A percentile compares a stretch with the other conserved stretches of the same genome.
phyloP scores from a whole-genome alignment of 106 monocot genomes.

The Amphibolis antarctica region DNA sequence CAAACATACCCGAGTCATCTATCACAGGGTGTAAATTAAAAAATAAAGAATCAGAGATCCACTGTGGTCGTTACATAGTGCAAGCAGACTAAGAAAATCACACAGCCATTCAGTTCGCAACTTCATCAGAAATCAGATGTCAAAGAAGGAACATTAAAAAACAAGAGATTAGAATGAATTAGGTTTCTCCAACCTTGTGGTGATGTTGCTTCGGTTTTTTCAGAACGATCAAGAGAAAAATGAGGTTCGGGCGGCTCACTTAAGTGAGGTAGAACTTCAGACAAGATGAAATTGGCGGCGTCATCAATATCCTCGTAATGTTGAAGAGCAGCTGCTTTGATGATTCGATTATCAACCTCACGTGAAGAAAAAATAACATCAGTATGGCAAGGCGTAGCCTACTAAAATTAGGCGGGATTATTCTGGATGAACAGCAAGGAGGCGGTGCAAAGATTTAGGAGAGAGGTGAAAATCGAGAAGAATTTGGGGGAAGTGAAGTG shows the following conservation, averaged over 20 bases:
- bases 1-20: not conserved
- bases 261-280: slow-evolving; percentile 14
- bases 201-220: not conserved
- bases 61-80: too few relatives aligned
- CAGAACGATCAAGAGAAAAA: not conserved
- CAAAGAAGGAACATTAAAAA: not conserved
- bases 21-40: not conserved
- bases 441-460: too few relatives aligned
- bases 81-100: too few relatives aligned
- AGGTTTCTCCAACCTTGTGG: not conserved
- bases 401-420: too few relatives aligned
- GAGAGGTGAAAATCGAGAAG: too few relatives aligned
- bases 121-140: not conserved
- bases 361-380: not conserved
- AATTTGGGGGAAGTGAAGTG: too few relatives aligned
- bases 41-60: not conserved
- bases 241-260: not conserved
- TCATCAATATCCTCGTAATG: slow-evolving; percentile 13
- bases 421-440: too few relatives aligned
- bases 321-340: slow-evolving; percentile 20
- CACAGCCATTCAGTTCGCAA: not conserved
- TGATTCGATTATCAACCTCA: slow-evolving; percentile 20
- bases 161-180: not conserved
- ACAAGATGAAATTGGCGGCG: slow-evolving; percentile 17
- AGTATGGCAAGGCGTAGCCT: too few relatives aligned